Percentiles rank a stretch among this genome's conserved stretches.
Conservation (phyloP, 371 early-diverging fungal species). For the Modicella reniformis region DNA sequence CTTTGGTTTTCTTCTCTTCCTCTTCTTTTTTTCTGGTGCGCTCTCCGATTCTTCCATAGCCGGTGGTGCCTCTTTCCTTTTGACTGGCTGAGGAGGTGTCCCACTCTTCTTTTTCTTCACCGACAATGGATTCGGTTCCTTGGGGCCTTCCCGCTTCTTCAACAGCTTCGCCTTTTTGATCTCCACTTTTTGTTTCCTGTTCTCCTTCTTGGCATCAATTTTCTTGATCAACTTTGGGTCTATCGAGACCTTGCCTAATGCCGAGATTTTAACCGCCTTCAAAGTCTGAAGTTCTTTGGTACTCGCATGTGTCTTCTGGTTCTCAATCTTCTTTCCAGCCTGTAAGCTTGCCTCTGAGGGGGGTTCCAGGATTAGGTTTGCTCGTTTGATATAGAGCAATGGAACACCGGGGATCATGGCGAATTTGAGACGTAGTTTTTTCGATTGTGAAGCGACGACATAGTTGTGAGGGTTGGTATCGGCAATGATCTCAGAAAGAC, state of each 20-base stretch:
- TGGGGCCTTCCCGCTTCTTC: constrained; percentile 67
- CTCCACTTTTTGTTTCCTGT: constrained; percentile 42
- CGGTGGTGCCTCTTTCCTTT: constrained; percentile 1
- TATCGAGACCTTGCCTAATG: constrained; percentile 35
- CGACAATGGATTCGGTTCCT: constrained; percentile 88
- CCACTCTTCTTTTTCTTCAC: constrained; percentile 80
- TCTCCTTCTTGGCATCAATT: constrained; percentile 35
- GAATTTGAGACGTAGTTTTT: constrained; percentile 69
- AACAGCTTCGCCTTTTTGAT: constrained; percentile 44
- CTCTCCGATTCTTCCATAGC: constrained; percentile 4
- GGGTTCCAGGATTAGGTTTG: constrained; percentile 85
- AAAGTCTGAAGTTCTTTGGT: constrained; percentile 56
- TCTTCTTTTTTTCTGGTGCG: constrained; percentile 28
- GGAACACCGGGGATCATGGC: constrained; percentile 86
- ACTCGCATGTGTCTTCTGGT: constrained; percentile 62
- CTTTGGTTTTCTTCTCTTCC: constrained; percentile 26
- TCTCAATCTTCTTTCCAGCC: constrained; percentile 56
- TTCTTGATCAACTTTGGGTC: constrained; percentile 36
- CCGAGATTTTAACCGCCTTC: constrained; percentile 50
- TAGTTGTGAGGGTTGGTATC: constrained; percentile 80
- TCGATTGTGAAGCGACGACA: constrained; percentile 84
- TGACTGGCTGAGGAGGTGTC: not conserved
- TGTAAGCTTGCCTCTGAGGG: constrained; percentile 64
- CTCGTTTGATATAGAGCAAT: constrained; percentile 80
- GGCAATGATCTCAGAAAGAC: constrained; percentile 77